Base-by-base conservation (phyloP, 768 basidiomycete species). In the Suillus alpinus region DNA sequence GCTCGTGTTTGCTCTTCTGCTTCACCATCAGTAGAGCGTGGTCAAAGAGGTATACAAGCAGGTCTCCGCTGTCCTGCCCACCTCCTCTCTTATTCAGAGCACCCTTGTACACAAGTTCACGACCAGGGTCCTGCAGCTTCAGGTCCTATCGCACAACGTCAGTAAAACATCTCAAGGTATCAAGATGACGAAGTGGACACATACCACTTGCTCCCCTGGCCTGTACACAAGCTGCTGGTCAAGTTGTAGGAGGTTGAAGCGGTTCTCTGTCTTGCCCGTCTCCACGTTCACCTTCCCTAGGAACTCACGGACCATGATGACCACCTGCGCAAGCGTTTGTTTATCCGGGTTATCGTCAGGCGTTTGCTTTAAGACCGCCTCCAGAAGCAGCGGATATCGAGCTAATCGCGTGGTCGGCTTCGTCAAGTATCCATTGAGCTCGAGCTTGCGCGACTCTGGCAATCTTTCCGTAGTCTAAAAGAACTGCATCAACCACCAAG, bases 401-500 rank as follows among this genome's bases (percentile, higher is more conserved):
- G 96, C 97, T 31, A 99, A 81, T 67, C 97, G 88, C 6, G 97
- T 98, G 2, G 97, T 98, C 1, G 97, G 97, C 73, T 98, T 98
- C 7, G 97, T 99, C 43, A 99, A 80, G 73, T 98, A 99, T 1
- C 94, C 97, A 71, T 99, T 99, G 53, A 99, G 77, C 75, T 99
- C 97, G 39, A 98, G 84, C 76, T 98, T 98, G 32, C 96, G 84
- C 9, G 95, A 98, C 72, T 97, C 95, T 0, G 95, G 95, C 20
- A 91, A 79, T 20, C 97, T 89, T 71, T 99, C 97, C 2, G 91
- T 92, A 65, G 86, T 80, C 95, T 95, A 65, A 18, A 40, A n/a
- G 23, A 23, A 31, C 32, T 63, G 44, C 61, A 44, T 32, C n/a
- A 34, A 10, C 40, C 37, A 32, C 8, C 43, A 43, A 34, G 34